Percentiles rank a stretch among this genome's conserved stretches.
phyloP scores from a whole-genome alignment of 1,139 yeast species.

The Magnusiomyces tetraspermus region DNA sequence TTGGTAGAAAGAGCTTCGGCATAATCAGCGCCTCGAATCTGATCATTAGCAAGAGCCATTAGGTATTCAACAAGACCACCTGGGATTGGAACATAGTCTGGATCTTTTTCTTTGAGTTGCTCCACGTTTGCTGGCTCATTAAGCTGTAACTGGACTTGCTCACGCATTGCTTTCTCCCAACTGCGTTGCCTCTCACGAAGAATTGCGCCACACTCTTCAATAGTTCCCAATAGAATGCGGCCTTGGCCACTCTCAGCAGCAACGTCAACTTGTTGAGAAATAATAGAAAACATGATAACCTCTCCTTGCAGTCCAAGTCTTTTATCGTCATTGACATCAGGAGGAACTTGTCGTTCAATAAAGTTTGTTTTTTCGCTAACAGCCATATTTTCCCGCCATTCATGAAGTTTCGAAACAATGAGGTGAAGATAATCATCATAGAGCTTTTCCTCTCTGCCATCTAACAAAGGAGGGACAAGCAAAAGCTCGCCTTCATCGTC shows the following conservation, averaged over 20 bases:
- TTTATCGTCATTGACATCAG: constrained; percentile 62
- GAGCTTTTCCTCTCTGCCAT: constrained; percentile 60
- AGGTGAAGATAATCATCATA: constrained; percentile 63
- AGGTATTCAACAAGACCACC: constrained; percentile 78
- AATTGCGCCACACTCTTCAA: constrained; percentile 60
- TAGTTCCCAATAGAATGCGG: constrained; percentile 71
- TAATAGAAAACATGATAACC: constrained; percentile 70
- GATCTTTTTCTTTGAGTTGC: constrained; percentile 18
- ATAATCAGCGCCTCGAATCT: constrained; percentile 73
- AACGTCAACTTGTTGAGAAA: constrained; percentile 85
- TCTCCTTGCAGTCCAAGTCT: constrained; percentile 56
- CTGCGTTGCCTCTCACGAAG: constrained; percentile 51
- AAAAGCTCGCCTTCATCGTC: constrained; percentile 31
- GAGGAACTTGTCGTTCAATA: constrained; percentile 54
- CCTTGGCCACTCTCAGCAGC: constrained; percentile 86
- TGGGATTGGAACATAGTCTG: constrained; percentile 36
- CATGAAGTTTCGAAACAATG: constrained; percentile 62
- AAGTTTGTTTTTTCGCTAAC: constrained; percentile 57
- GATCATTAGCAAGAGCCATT: constrained; percentile 80
- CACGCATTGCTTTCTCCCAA: constrained; percentile 50
- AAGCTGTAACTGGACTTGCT: constrained; percentile 46
- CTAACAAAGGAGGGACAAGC: constrained; percentile 35
- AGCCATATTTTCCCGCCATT: constrained; percentile 67
- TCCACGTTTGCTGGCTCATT: constrained; percentile 29
- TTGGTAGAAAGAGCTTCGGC: constrained; percentile 64